A percentile compares a stretch with the other conserved stretches of the same genome.
Conservation (phyloP, 345 rosid species). For the Gossypium arboreum region DNA sequence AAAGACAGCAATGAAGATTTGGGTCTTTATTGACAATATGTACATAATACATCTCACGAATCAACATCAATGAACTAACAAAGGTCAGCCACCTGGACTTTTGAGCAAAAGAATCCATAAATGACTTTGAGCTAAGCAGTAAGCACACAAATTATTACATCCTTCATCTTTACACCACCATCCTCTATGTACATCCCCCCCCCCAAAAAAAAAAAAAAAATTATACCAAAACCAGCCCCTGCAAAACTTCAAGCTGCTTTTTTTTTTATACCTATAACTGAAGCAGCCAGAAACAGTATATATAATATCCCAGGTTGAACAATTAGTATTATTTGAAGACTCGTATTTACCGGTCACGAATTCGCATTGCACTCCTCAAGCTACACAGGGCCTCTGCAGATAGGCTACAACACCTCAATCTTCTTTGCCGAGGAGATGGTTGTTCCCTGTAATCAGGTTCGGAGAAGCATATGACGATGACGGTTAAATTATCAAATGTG, state of each 20-base stretch:
- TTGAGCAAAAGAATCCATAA: conserved; percentile 3
- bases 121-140: not conserved
- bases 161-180: conserved; percentile 22
- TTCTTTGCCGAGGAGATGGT: conserved; percentile 37
- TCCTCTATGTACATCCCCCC: conserved; percentile 25
- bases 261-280: conserved; percentile 27
- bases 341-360: conserved; percentile 26
- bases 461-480: conserved; percentile 63
- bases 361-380: conserved; percentile 42
- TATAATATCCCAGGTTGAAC: not conserved
- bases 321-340: not conserved
- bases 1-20: not conserved
- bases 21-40: not conserved
- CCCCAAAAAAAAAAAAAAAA: not conserved
- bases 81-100: conserved; percentile 1
- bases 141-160: not conserved
- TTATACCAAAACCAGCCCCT: conserved; percentile 20
- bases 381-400: conserved; percentile 65
- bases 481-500: conserved; percentile 76
- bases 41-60: not conserved
- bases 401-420: conserved; percentile 51
- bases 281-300: conserved; percentile 38
- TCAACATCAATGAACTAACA: not conserved
- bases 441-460: conserved; percentile 38
- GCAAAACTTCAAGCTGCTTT: conserved; percentile 44